Base-by-base conservation (phyloP, 345 rosid species). In the Firmiana major region DNA sequence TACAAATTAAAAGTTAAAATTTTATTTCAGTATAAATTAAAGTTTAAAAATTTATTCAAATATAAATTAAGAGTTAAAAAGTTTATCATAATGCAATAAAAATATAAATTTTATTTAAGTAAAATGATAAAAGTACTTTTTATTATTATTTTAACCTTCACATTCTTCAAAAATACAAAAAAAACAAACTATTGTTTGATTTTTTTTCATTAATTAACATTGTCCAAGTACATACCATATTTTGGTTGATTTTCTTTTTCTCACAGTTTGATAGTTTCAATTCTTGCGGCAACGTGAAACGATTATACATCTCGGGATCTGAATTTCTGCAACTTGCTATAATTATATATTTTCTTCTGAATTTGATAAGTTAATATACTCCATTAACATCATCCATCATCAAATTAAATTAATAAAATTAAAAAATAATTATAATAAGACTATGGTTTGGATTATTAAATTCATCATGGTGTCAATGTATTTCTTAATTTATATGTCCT, bases 401-500 rank as follows among this genome's bases (percentile, higher is more conserved):
- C 75, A 71, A 46, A 46, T 68, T 63, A 58, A 42, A 46, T 28
- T 69, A 24, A 24, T 72, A 19, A 76, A 10, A 65, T 16, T 34
- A 58, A 49, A 36, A 57, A 63, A 82, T 82, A 45, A 67, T 5
- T 38, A 77, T 21, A 57, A 65, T 71, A 51, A 43, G 53, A 75
- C 49, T 77, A 65, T 73, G 67, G 59, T 19, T 78, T 78, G 69
- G 72, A 68, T 79, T 83, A 84, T 60, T 75, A 78, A 84, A 79
- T 66, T 77, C 67, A 79, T 77, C 79, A 75, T 79, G 83, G 80
- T 43, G 81, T 75, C 74, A 78, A 74, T 67, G 79, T 81, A 79
- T 81, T 63, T 81, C 71, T 82, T 80, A 74, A 74, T 79, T 58
- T 67, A 79, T 75, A 31, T 74, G 69, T 17, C 62, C 16, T 31